phyloP scores from a whole-genome alignment of 768 basidiomycete species.

The Ramaria sp. region DNA sequence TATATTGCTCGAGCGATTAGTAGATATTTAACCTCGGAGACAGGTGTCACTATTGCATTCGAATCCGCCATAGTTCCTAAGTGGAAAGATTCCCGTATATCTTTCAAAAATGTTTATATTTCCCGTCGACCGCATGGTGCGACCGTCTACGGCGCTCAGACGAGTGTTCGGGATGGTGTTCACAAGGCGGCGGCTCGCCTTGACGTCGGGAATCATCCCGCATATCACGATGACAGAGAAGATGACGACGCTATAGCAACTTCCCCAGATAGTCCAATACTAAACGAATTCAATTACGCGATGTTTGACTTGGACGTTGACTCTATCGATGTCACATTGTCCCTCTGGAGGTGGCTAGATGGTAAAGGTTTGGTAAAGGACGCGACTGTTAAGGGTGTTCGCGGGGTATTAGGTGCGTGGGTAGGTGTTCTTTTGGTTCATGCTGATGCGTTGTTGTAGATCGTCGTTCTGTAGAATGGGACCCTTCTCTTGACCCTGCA shows the following conservation, averaged over 20 bases:
- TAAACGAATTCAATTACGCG: constrained; percentile 54
- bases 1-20: constrained; percentile 82
- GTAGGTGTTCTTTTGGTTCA: background rate
- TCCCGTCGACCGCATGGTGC: constrained; percentile 55
- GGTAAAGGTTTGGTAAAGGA: constrained; percentile 89
- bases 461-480: constrained; percentile 77
- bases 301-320: constrained; percentile 92
- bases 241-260: constrained; percentile 37
- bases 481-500: constrained; percentile 73
- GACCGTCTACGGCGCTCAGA: constrained; percentile 17
- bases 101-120: constrained; percentile 94
- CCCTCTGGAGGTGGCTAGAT: constrained; percentile 85
- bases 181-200: constrained; percentile 58
- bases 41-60: constrained; percentile 89
- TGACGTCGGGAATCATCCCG: constrained; percentile 68
- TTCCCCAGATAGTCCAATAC: background rate
- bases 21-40: constrained; percentile 86
- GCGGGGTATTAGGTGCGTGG: constrained; percentile 79
- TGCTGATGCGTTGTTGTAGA: constrained; percentile 34
- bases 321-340: constrained; percentile 90
- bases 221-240: constrained; percentile 49
- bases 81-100: constrained; percentile 92
- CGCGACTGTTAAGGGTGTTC: constrained; percentile 87
- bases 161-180: background rate
- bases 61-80: constrained; percentile 97